These are phyloP conservation scores for Lecanicillium sp. DNA, from an alignment of 2,329 filamentous ascomycete species.

Conservation along the genomic window DNA sequence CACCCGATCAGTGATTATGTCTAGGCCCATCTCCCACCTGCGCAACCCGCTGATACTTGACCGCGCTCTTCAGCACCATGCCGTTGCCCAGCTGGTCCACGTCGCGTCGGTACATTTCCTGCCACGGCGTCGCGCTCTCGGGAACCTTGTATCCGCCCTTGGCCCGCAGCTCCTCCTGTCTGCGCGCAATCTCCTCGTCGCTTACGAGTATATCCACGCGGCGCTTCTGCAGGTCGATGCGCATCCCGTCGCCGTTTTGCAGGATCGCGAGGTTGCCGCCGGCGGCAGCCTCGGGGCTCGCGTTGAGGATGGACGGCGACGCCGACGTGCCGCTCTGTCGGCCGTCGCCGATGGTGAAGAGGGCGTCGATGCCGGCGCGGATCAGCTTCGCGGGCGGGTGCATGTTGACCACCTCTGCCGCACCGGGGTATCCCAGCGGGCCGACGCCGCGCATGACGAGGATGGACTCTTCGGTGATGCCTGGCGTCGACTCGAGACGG, in stretches of 20 bases:
- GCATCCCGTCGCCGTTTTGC: constrained; percentile 38
- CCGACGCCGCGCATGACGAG: constrained; percentile 42
- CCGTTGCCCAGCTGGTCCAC: constrained; percentile 35
- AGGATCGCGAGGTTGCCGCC: constrained; percentile 46
- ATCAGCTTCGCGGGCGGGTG: constrained; percentile 36
- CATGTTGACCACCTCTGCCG: constrained; percentile 46
- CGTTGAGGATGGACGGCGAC: constrained; percentile 48
- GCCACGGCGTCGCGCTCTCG: constrained; percentile 39
- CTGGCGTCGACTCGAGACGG: constrained; percentile 27
- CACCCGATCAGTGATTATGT: constrained; percentile 31
- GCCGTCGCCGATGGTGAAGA: constrained; percentile 47
- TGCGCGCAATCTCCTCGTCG: constrained; percentile 29
- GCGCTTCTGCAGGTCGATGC: constrained; percentile 41
- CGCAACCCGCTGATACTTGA: constrained; percentile 38
- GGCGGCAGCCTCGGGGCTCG: constrained; percentile 45
- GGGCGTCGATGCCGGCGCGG: constrained; percentile 34
- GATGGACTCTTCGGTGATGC: constrained; percentile 4
- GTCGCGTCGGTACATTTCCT: constrained; percentile 40
- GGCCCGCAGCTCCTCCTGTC: constrained; percentile 28
- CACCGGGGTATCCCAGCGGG: constrained; percentile 41
- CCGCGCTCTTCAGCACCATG: constrained; percentile 37
- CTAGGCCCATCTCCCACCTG: constrained; percentile 30
- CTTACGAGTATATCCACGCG: constrained; percentile 39
- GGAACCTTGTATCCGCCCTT: constrained; percentile 28
- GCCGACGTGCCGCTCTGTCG: constrained; percentile 48